Evolutionary conservation across 2,329 filamentous ascomycete genomes (phyloP), one percentile per base, ranked within the genome.

Genomic region (Pyricularia grisea): DNA sequence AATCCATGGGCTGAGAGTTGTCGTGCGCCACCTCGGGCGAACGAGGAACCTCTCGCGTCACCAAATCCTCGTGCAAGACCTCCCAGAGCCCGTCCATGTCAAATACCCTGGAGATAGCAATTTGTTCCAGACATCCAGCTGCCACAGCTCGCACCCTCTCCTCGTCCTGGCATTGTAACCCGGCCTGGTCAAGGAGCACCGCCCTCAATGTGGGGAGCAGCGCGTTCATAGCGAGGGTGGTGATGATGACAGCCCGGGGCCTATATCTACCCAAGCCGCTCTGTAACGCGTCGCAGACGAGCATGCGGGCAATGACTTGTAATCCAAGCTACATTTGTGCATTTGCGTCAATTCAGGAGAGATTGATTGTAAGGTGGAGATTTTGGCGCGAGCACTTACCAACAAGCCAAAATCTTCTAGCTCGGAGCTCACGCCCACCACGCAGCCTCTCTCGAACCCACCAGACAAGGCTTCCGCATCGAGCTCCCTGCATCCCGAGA

Each of bases 1-100:
- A 12, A 2, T 28, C 23, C 23, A 25, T 17, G 3, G 23, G n/a
- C 4, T 28, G 58, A n/a, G n/a, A 20, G 14, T 61, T 10, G 23
- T 25, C 17, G 11, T 12, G 14, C 42, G 65, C 3, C 23, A 12
- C 33, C 31, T 67, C 65, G 31, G 14, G 31, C 30, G 66, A n/a
- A 25, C 30, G 25, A 23, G 25, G 5, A 28, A 63, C 30, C 28
- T n/a, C 27, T 55, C 31, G n/a, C 20, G 65, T 20, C 30, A 28
- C 42, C 4, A 68, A 68, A 14, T 82, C 80, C 50, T 89, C 87
- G 1, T 74, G 76, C 42, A 89, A 72, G 0, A 85, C 85, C 74
- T 89, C 85, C 80, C 80, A 83, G 23, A 89, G 72, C 0, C 87
- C 87, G 65, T 87, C 81, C 12, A 87, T 72, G 70, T 88, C 86